Evolutionary conservation across 345 rosid species (phyloP), one percentile per base, ranked within the genome.

Genomic region (Populus nigra): DNA sequence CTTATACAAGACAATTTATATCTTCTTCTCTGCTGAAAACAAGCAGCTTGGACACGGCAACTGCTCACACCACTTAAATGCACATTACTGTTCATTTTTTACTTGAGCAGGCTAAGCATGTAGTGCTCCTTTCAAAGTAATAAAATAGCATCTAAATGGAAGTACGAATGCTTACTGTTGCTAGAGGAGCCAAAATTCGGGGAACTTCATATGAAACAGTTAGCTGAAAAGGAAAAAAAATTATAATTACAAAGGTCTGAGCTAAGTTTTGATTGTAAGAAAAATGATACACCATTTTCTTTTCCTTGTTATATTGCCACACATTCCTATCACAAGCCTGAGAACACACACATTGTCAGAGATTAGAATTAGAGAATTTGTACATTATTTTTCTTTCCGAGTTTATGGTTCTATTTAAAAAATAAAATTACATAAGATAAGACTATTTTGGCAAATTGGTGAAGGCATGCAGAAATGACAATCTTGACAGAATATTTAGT

Each of bases 191-290:
- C 83, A 96, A 84, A 72, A 96, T 88, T 75, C 82, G 86, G 13
- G 99, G 99, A 81, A 96, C 96, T 80, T 96, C 98, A 39, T 93
- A 96, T 27, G 99, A 92, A 81, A 93, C 91, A 10, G 96, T 96
- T 69, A 96, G 90, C 99, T 96, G 95, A 80, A 82, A 84, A 73
- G 71, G n/a, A 75, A 75, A 75, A 61, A 76, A 75, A 75, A 55
- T 75, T 22, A 50, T 36, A 76, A 66, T 18, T 29, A 31, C 76
- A 22, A 65, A 73, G 75, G 45, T 25, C n/a, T 16, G 15, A 10
- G 45, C 16, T 11, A 53, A 27, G 50, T 43, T 65, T 43, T 53
- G 15, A 39, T 4, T 38, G 2, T 8, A 63, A 36, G 47, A 38
- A 43, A 57, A 16, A 72, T 27, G 39, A 57, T 61, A 35, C 71